Evolutionary conservation across 768 basidiomycete species (phyloP).

Genomic region (Tylopilus cervinicoccineus): DNA sequence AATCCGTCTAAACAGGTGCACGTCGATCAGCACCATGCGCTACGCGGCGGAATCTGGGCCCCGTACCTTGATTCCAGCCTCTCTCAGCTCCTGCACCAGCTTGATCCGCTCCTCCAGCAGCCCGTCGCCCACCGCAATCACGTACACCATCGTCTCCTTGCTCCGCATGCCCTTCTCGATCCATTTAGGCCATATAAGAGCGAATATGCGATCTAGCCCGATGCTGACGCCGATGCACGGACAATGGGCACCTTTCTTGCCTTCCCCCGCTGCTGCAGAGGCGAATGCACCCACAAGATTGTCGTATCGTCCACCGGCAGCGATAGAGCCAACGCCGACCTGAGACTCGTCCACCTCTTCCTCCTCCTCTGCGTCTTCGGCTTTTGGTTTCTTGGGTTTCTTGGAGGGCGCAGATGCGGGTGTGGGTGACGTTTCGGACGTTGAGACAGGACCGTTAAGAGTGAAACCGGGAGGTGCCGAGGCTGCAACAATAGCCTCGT

Average conservation of each 20-base stretch:
- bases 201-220: constrained; percentile 91
- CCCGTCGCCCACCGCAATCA: constrained; percentile 89
- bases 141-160: constrained; percentile 92
- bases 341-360: constrained; percentile 90
- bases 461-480: constrained; percentile 87
- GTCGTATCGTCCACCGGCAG: constrained; percentile 97
- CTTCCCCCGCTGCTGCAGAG: constrained; percentile 71
- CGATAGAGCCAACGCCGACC: constrained; percentile 97
- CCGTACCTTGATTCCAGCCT: constrained; percentile 81
- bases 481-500: constrained; percentile 90
- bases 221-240: constrained; percentile 94
- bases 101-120: constrained; percentile 79
- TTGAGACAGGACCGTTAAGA: constrained; percentile 45
- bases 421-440: constrained; percentile 22
- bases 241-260: constrained; percentile 60
- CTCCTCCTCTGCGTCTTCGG: constrained; percentile 49
- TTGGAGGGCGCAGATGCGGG: constrained; percentile 23
- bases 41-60: too few species aligned
- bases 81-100: constrained; percentile 77
- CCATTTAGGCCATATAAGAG: constrained; percentile 86
- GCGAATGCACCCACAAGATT: constrained; percentile 90
- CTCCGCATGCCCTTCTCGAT: constrained; percentile 72
- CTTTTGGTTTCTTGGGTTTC: constrained; percentile 39
- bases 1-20: constrained; percentile 70
- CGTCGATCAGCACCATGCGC: too few species aligned